phyloP scores from a whole-genome alignment of 352 stramenopile genomes.

The Globisporangium viniferum region DNA sequence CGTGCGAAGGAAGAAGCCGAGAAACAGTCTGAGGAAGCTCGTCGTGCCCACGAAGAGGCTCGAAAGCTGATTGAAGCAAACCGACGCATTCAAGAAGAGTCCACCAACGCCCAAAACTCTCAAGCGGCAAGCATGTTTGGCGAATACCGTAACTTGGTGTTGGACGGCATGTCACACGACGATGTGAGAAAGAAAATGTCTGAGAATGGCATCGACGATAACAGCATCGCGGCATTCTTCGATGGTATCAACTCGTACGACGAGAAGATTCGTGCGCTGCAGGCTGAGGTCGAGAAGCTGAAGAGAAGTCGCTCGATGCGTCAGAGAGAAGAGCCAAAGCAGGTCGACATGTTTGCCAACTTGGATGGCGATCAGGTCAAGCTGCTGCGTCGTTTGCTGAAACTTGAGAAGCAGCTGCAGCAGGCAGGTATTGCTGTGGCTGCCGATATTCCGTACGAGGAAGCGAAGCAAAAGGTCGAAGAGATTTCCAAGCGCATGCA shows the following conservation, averaged over 20 bases:
- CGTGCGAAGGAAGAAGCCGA: constrained; percentile 78
- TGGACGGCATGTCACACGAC: constrained; percentile 64
- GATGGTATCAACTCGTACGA: constrained; percentile 83
- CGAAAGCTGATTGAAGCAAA: constrained; percentile 85
- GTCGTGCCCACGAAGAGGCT: constrained; percentile 72
- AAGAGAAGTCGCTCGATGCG: constrained; percentile 55
- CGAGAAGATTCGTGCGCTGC: constrained; percentile 74
- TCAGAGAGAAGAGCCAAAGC: constrained; percentile 45
- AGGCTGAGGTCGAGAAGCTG: constrained; percentile 83
- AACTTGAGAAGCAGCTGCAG: constrained; percentile 82
- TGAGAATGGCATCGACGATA: constrained; percentile 71
- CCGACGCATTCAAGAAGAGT: constrained; percentile 71
- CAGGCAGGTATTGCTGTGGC: constrained; percentile 86
- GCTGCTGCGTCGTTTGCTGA: constrained; percentile 73
- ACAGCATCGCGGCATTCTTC: constrained; percentile 74
- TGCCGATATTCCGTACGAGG: constrained; percentile 92
- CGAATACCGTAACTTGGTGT: constrained; percentile 65
- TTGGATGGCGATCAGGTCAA: constrained; percentile 78
- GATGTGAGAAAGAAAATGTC: constrained; percentile 75
- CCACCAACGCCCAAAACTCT: constrained; percentile 30
- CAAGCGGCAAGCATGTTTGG: constrained; percentile 55
- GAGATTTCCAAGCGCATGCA: constrained; percentile 90
- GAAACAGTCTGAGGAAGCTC: constrained; percentile 71
- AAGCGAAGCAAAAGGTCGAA: constrained; percentile 88
- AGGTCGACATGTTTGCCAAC: constrained; percentile 66